Conservation (phyloP, 208 protist species). For the Acanthamoeba castellanii region DNA sequence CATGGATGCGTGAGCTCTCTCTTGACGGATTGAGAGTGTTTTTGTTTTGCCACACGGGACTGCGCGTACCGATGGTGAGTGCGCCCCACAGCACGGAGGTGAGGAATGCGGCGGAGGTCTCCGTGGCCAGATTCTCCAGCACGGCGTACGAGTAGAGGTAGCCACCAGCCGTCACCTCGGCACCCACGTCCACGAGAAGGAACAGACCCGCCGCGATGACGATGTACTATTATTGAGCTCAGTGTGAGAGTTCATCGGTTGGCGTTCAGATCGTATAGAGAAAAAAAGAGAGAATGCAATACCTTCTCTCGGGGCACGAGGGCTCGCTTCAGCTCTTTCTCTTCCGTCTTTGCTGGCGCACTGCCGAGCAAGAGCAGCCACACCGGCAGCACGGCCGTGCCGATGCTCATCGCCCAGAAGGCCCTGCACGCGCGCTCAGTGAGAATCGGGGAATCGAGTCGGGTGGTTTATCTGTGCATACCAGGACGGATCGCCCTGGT, state of each 20-base stretch:
- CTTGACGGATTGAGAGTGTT: background rate
- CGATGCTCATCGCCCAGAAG: conserved; percentile 43
- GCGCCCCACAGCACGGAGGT: conserved; percentile 67
- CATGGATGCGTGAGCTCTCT: background rate
- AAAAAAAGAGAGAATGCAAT: background rate
- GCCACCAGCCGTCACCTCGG: conserved; percentile 64
- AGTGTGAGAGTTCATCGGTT: background rate
- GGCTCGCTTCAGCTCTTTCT: background rate
- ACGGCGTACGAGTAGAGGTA: conserved; percentile 72
- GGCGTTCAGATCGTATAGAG: too few relatives aligned
- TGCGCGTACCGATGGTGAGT: conserved; percentile 25
- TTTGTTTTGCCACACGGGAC: too few relatives aligned
- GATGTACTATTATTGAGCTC: conserved; percentile 7
- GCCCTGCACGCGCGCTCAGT: background rate
- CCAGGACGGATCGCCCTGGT: conserved; percentile 59
- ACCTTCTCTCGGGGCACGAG: background rate
- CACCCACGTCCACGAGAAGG: conserved; percentile 59
- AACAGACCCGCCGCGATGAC: conserved; percentile 18
- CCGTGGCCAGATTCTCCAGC: background rate
- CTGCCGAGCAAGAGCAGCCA: conserved; percentile 27
- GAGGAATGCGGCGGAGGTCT: conserved; percentile 58
- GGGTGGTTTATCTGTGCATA: background rate
- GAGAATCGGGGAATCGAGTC: too few relatives aligned
- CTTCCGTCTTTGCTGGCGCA: background rate
- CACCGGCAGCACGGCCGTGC: background rate